Evolutionary conservation across 495 filamentous ascomycete genomes (phyloP), one percentile per base, ranked within the genome.

Genomic region (Aspergillus olivimuriae): DNA sequence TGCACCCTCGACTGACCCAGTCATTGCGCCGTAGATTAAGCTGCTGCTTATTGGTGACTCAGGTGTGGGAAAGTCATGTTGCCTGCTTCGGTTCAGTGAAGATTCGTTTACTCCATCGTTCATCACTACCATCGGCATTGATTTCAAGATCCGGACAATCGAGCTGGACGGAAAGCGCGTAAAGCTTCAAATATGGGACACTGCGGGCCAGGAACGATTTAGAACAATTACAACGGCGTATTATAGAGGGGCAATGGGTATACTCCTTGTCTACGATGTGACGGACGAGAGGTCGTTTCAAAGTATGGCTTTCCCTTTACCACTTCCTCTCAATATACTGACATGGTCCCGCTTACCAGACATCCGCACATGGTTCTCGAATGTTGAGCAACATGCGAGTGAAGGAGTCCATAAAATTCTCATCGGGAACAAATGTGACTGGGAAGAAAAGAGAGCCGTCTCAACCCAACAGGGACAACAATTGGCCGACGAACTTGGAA

Each of bases 321-420:
- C 15, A 21, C 21, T 11, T 15, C 14, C 12, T 19, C 12, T 17
- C 18, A 19, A 12, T 4, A 33, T 20, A 4, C 19, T 22, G 20
- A 3, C 21, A n/a, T 18, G 19, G 34, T 32, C 4, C 9, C 8
- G 10, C n/a, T 15, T 24, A 40, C 16, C 56, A 99, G 92, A 99
- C 62, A 97, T 99, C 64, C 84, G 88, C 54, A 96, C 92, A 42
- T 98, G 92, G 92, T 98, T 98, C 65, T 90, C 88, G 51, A 96
- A 98, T 72, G 92, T 98, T 41, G 92, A 98, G 61, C 91, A 97
- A 64, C 94, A 99, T 70, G 92, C 94, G 37, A 96, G 90, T 47
- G 92, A 97, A 70, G 94, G 94, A 51, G 92, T 99, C 52, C 95
- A 97, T 81, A 99, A 97, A 74, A 97, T 99, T 57, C 82, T 99